These are phyloP conservation scores for Scalesia atractyloides DNA, from an alignment of 129 eudicot species.

Conservation along the genomic window DNA sequence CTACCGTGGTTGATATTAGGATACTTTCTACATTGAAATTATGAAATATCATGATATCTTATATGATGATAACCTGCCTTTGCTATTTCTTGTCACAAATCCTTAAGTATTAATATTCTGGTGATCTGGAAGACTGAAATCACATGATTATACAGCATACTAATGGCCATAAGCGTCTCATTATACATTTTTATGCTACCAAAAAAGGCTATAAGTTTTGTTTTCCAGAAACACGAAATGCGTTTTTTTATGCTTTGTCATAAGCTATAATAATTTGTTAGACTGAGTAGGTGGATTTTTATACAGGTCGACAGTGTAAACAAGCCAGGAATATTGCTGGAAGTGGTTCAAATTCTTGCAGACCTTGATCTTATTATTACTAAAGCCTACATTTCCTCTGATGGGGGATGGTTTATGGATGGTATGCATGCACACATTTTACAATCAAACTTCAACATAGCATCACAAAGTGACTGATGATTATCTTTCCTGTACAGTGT, in stretches of 20 bases:
- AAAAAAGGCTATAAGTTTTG: neutral
- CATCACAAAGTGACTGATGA: neutral
- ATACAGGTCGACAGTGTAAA: conserved; percentile 88
- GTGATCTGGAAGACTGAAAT: neutral
- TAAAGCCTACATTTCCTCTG: conserved; percentile 90
- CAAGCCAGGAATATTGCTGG: conserved; percentile 90
- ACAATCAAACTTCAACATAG: neutral
- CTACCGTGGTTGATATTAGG: conserved; percentile 7
- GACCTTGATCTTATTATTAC: conserved; percentile 89
- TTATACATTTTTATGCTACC: neutral
- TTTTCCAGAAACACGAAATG: conserved; percentile 14
- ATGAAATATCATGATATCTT: conserved; percentile 1
- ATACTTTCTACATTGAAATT: neutral
- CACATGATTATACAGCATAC: no score
- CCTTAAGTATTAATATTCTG: neutral
- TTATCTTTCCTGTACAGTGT: conserved; percentile 49
- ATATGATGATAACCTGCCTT: neutral
- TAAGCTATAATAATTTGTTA: neutral
- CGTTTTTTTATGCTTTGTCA: neutral
- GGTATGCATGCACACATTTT: conserved; percentile 46
- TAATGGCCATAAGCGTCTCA: neutral
- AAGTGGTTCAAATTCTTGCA: conserved; percentile 87
- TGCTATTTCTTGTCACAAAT: neutral
- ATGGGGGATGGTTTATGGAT: conserved; percentile 99
- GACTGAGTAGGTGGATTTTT: neutral